A percentile compares a stretch with the other conserved stretches of the same genome.
These are phyloP conservation scores for Erysimum pusillum DNA, from an alignment of 441 rosid species.

Conservation along the genomic window DNA sequence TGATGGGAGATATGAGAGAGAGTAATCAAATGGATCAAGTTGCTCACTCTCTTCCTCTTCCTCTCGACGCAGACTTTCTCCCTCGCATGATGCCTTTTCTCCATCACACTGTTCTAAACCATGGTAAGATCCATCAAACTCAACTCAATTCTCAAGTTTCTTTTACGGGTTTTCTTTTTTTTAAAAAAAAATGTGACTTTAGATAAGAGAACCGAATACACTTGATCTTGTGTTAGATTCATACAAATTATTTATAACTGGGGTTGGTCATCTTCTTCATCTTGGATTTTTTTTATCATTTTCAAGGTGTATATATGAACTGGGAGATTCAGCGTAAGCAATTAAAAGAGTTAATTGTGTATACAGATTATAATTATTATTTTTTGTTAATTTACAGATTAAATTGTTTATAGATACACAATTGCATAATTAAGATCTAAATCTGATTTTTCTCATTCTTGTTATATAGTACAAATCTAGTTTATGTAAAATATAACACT, in stretches of 20 bases:
- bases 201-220: neutral
- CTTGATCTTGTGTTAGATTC: conserved; percentile 24
- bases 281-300: conserved; percentile 3
- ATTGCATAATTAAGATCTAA: conserved; percentile 33
- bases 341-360: conserved; percentile 7
- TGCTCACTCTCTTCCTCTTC: conserved; percentile 50
- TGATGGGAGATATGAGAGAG: conserved; percentile 50
- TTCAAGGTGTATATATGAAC: neutral
- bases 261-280: conserved; percentile 30
- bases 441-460: conserved; percentile 12
- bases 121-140: conserved; percentile 41
- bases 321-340: conserved; percentile 9
- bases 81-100: conserved; percentile 52
- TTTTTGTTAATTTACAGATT: too few relatives aligned
- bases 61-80: conserved; percentile 43
- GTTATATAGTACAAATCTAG: conserved; percentile 14
- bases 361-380: neutral
- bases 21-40: conserved; percentile 46
- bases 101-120: conserved; percentile 45
- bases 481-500: neutral
- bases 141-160: neutral
- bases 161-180: neutral
- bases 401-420: neutral
- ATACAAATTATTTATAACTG: neutral
- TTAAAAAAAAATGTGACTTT: conserved; percentile 24